Evolutionary conservation across 805 yeast species (phyloP), one percentile per base, ranked within the genome.

Genomic region (Isabelozyma gotoi): DNA sequence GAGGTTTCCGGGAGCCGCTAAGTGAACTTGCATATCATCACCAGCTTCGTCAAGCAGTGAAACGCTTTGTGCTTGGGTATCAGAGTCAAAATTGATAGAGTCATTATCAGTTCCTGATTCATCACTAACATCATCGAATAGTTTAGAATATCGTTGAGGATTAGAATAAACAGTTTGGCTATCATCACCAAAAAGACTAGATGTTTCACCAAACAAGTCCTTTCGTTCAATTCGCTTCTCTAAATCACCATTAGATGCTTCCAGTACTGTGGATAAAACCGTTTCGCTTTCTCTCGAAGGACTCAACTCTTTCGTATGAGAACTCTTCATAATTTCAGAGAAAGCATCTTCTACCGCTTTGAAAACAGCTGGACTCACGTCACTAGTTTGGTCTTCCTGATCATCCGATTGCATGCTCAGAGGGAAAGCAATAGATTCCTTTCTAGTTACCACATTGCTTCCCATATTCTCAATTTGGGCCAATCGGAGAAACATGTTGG

Each of bases 1-100:
- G 38, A 84, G 62, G 38, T 81, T 81, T 6, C 88, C 88, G 0
- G 91, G 90, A 1, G 86, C 85, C 0, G 87, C 85, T 12, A 80
- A 58, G 42, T 68, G 74, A 36, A 78, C 59, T 29, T 74, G 64
- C 52, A 69, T 62, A 36, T 52, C 49, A 5, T 24, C 40, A 32
- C 29, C n/a, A 6, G 41, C 38, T 8, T 49, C 47, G 18, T 36
- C 51, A 36, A 53, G 37, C 12, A 52, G 60, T 10, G 46, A 24
- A 3, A 57, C 46, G 24, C 32, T 48, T 21, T 52, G 51, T 18
- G 51, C 24, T 12, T 47, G 47, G 8, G 57, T 46, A 14, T 58
- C 63, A 5, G 58, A 50, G 21, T 57, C 66, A 12, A 56, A 55
- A 19, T 51, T 50, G 3, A 59, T 41, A 1, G 71, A 65, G 15